These are phyloP conservation scores for Trichoderma asperelloides DNA, from an alignment of 495 filamentous ascomycete genomes.

Conservation along the genomic window DNA sequence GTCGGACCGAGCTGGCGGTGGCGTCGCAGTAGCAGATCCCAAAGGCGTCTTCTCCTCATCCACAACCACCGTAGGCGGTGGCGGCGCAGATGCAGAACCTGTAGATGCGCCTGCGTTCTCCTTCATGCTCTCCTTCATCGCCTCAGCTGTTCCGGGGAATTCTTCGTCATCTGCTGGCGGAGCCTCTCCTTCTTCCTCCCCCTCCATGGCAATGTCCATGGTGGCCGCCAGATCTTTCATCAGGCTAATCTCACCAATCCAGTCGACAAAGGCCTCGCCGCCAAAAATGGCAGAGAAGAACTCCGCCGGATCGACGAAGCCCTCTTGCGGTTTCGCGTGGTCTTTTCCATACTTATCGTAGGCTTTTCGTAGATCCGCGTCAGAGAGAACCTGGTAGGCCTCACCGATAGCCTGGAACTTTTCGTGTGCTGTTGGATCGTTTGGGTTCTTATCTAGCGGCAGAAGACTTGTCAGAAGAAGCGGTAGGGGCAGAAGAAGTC, in stretches of 20 bases:
- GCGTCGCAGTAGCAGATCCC: constrained; percentile 33
- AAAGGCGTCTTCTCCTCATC: constrained; percentile 30
- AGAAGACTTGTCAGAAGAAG: constrained; percentile 11
- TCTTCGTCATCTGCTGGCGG: constrained; percentile 28
- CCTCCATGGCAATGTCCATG: constrained; percentile 81
- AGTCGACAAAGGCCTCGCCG: constrained; percentile 86
- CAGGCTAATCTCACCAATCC: constrained; percentile 84
- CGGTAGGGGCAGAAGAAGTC: neutral
- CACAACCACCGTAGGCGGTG: constrained; percentile 31
- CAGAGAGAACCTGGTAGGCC: constrained; percentile 93
- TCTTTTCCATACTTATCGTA: constrained; percentile 99
- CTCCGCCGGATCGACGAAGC: constrained; percentile 93
- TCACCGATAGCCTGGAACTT: constrained; percentile 95
- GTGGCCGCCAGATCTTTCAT: constrained; percentile 87
- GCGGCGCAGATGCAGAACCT: constrained; percentile 18
- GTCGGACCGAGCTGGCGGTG: constrained; percentile 18
- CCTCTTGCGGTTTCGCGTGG: constrained; percentile 71
- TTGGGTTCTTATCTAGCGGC: constrained; percentile 85
- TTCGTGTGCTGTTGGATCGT: constrained; percentile 85
- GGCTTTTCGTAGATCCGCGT: constrained; percentile 71
- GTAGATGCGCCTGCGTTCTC: constrained; percentile 20
- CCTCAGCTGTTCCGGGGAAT: constrained; percentile 39
- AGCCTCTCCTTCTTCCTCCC: constrained; percentile 51
- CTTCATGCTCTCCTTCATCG: constrained; percentile 38
- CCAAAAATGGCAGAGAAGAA: constrained; percentile 99